These are phyloP conservation scores for Ceratocystis lukuohia DNA, from an alignment of 2,329 filamentous ascomycete genomes.

Conservation along the genomic window DNA sequence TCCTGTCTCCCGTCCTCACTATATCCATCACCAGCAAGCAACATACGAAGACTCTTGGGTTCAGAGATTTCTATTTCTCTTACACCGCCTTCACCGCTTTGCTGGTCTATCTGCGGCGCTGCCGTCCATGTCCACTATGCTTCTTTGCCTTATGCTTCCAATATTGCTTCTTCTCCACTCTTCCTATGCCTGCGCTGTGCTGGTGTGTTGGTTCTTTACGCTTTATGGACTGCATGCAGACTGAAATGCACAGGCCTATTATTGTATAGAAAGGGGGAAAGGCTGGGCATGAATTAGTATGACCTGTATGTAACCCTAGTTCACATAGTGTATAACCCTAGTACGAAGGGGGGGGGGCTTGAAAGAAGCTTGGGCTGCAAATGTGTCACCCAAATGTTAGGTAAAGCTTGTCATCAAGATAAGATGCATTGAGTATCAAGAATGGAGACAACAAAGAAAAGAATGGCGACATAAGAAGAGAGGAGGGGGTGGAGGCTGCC, in stretches of 20 bases:
- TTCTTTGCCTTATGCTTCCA: neutral
- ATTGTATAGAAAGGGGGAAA: neutral
- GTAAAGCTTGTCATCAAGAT: no score
- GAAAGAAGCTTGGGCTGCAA: neutral
- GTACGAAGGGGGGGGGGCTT: no score
- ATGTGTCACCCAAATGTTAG: neutral
- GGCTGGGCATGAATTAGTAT: neutral
- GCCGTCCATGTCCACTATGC: neutral
- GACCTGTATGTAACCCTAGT: neutral
- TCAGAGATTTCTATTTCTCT: neutral
- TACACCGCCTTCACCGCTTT: neutral
- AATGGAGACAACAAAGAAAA: no score
- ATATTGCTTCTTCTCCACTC: neutral
- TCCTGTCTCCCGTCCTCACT: neutral
- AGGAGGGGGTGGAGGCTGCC: neutral
- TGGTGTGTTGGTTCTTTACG: neutral
- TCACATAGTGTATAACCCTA: neutral
- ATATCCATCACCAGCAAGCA: neutral
- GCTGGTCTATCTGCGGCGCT: neutral
- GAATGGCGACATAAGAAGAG: no score
- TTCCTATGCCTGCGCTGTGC: neutral
- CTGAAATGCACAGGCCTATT: neutral
- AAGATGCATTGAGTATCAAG: no score
- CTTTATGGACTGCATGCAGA: neutral
- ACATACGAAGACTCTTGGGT: neutral